A percentile compares a stretch with the other conserved stretches of the same genome.
Evolutionary conservation across 441 rosid genomes (phyloP).

Genomic region (Mallotus japonicus): DNA sequence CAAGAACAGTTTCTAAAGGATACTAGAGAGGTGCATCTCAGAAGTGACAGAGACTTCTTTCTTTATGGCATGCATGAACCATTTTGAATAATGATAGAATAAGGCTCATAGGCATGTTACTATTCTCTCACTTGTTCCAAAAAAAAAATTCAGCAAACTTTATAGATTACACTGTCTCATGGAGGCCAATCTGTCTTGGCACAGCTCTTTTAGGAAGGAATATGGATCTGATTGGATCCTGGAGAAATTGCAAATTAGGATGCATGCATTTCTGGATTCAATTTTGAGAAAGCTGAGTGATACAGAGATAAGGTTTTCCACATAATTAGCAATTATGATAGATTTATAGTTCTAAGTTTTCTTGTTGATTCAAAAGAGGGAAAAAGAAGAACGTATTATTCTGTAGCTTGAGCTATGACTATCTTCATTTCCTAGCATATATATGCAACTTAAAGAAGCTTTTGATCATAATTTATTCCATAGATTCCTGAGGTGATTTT

Average conservation of each 20-base stretch:
- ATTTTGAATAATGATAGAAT: neutral
- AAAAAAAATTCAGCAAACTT: neutral
- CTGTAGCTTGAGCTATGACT: neutral
- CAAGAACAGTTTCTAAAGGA: no score
- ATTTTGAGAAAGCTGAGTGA: neutral
- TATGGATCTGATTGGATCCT: neutral
- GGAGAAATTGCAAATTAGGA: neutral
- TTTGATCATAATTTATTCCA: neutral
- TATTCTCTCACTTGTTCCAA: neutral
- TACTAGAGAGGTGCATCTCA: no score
- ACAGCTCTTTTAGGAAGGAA: neutral
- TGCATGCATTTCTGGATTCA: neutral
- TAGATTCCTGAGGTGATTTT: neutral
- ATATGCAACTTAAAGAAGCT: neutral
- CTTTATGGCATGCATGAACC: no score
- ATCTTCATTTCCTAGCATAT: neutral
- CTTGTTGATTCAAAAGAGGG: neutral
- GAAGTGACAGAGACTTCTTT: no score
- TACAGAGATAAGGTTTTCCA: neutral
- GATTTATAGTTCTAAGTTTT: neutral
- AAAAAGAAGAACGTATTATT: neutral
- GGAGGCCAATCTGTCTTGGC: neutral
- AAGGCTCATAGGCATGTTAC: neutral
- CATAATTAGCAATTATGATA: neutral
- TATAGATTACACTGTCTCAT: neutral